Evolutionary conservation across 1,284 basidiomycete genomes (phyloP).

Genomic region (Afroboletus lepidellus): DNA sequence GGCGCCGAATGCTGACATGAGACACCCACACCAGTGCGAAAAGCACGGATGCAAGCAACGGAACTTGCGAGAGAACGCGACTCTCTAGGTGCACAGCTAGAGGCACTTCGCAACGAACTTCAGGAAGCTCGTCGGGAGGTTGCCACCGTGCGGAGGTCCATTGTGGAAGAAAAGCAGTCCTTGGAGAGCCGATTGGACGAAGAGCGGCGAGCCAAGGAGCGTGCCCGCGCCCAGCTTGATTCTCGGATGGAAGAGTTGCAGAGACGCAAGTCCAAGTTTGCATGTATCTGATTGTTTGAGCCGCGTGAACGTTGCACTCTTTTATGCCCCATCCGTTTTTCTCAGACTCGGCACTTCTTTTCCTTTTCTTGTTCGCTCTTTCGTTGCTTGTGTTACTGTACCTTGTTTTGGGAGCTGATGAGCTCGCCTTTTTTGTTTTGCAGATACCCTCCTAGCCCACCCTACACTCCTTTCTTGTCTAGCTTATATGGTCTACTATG

Average conservation of each 20-base stretch:
- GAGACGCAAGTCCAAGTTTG: slow-evolving; percentile 82
- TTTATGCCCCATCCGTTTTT: slow-evolving; percentile 8
- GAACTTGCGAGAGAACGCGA: slow-evolving; percentile 85
- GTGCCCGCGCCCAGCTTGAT: slow-evolving; percentile 79
- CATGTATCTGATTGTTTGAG: slow-evolving; percentile 54
- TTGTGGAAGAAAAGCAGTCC: slow-evolving; percentile 83
- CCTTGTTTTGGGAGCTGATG: slow-evolving; percentile 24
- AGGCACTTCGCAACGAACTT: slow-evolving; percentile 66
- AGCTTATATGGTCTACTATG: slow-evolving; percentile 38
- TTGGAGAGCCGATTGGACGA: slow-evolving; percentile 78
- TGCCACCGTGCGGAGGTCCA: slow-evolving; percentile 69
- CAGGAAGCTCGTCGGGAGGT: slow-evolving; percentile 76
- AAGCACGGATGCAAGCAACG: slow-evolving; percentile 86
- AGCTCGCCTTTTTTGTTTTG: slow-evolving; percentile 29
- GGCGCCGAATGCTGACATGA: slow-evolving; percentile 21
- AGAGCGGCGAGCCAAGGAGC: slow-evolving; percentile 79
- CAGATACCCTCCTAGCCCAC: slow-evolving; percentile 31
- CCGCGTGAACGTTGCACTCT: not conserved
- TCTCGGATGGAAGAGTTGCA: slow-evolving; percentile 80
- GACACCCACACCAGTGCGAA: slow-evolving; percentile 60
- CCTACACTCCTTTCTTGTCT: slow-evolving; percentile 24
- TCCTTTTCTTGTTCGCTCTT: slow-evolving; percentile 13
- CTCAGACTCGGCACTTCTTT: not conserved
- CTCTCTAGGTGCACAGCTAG: slow-evolving; percentile 60
- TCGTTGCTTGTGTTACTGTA: slow-evolving; percentile 30